Base-by-base conservation (phyloP, 495 filamentous ascomycete species). In the Penicillium angulare region DNA sequence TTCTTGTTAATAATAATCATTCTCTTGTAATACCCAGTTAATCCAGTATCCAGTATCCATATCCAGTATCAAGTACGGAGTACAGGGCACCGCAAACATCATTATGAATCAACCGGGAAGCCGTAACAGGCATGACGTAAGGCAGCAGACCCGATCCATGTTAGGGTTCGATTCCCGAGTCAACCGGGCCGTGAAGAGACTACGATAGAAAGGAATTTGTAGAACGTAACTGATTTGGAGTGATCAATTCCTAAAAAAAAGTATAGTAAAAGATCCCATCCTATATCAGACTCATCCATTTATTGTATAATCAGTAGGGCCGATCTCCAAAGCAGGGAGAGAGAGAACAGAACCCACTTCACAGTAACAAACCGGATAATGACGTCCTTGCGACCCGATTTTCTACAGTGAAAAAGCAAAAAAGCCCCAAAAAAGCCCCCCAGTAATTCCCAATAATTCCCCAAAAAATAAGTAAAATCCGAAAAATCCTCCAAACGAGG, bases 81-180 rank as follows among this genome's bases (percentile, higher is more conserved):
- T 18, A 41, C 38, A 23, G 26, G 5, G 48, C 15, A 50, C 55
- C 52, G 50, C 45, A 50, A 55, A 35, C 52, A 50, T 48, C 49
- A 39, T 44, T 24, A 50, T 49, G 21, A 45, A 31, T 40, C 32
- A 33, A 40, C 56, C 61, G 52, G 61, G 58, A 59, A 61, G 53
- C 59, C 58, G 59, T 52, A 32, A 26, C 33, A 21, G 47, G 12
- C 27, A 60, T 65, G 62, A 65, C 62, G 62, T 65, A 65, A 65
- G 41, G 36, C 40, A 41, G 26, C 47, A 43, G 41, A 48, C 43
- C 40, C 27, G 26, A 31, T 22, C 15, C 22, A 43, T n/a, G 20
- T 52, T 41, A 43, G n/a, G n/a, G 29, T 49, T 47, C 49, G 51
- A 20, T 10, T 53, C 52, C 52, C 50, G 53, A 55, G 23, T 44